Conservation (phyloP, 805 yeast species). For the Priceomyces haplophilus region DNA sequence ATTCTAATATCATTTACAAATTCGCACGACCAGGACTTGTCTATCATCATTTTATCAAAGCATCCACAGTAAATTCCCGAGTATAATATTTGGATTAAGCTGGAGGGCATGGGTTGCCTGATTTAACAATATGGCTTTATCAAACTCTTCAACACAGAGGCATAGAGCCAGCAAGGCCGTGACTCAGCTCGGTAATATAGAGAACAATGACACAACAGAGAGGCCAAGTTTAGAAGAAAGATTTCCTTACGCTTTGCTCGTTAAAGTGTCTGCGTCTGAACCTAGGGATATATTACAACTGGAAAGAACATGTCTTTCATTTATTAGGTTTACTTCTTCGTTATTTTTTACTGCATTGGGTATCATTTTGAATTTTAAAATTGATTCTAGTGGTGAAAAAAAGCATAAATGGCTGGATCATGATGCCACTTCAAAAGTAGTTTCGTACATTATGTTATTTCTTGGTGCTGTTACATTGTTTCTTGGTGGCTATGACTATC, state of each 20-base stretch:
- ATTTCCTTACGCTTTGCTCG: slow-evolving; percentile 18
- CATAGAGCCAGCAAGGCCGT: not conserved
- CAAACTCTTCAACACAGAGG: not conserved
- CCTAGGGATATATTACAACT: slow-evolving; percentile 55
- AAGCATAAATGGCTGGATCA: slow-evolving; percentile 5
- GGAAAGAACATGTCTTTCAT: slow-evolving; percentile 51
- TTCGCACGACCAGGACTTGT: slow-evolving; percentile 1
- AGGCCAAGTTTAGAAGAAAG: slow-evolving; percentile 4
- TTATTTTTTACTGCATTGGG: slow-evolving; percentile 47
- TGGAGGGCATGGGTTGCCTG: not conserved
- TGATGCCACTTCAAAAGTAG: slow-evolving; percentile 19
- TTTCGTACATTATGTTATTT: slow-evolving; percentile 36
- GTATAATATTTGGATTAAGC: too few relatives aligned
- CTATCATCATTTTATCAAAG: too few relatives aligned
- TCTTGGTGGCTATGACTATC: slow-evolving; percentile 41
- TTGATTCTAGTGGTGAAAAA: slow-evolving; percentile 29
- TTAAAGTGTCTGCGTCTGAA: slow-evolving; percentile 36
- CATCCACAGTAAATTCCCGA: too few relatives aligned
- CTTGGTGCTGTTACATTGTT: slow-evolving; percentile 38
- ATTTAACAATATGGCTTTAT: not conserved
- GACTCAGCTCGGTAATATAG: too few relatives aligned
- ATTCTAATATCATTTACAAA: not conserved
- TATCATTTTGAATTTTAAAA: slow-evolving; percentile 42
- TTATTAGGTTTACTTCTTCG: slow-evolving; percentile 45
- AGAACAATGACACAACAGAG: not conserved